Conservation (phyloP, 202 grass and related monocot genomes). For the Cymbopogon flexuosus region DNA sequence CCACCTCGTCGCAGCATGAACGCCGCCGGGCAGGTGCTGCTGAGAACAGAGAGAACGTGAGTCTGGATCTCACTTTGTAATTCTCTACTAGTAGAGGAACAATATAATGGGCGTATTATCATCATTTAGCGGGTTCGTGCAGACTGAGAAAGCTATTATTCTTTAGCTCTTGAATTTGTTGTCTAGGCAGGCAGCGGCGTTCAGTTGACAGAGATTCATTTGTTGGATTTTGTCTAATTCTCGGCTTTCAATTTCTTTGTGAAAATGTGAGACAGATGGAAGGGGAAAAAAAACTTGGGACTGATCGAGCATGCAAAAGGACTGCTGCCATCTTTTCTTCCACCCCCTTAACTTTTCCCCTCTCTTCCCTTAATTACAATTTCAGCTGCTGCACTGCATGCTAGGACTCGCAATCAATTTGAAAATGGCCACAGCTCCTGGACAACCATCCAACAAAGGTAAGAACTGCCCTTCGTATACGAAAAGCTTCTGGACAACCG, state of each 20-base stretch:
- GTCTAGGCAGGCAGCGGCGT: neutral
- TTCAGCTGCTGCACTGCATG: neutral
- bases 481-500: too few species aligned
- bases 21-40: slow-evolving; percentile 31
- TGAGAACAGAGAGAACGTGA: slow-evolving; percentile 53
- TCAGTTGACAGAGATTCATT: slow-evolving; percentile 15
- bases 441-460: neutral
- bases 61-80: slow-evolving; percentile 87
- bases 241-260: slow-evolving; percentile 29
- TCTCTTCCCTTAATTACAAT: neutral
- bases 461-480: neutral
- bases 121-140: slow-evolving; percentile 32
- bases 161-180: slow-evolving; percentile 32
- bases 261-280: slow-evolving; percentile 27
- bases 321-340: neutral
- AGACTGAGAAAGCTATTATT: slow-evolving; percentile 24
- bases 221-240: slow-evolving; percentile 18
- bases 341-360: neutral
- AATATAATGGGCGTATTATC: neutral
- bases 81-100: neutral
- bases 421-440: neutral
- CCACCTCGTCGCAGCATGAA: slow-evolving; percentile 37
- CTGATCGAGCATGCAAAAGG: neutral
- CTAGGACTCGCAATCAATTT: neutral
- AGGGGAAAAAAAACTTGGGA: neutral